phyloP scores from a whole-genome alignment of 352 stramenopile species.

The Globisporangium cederbergense region DNA sequence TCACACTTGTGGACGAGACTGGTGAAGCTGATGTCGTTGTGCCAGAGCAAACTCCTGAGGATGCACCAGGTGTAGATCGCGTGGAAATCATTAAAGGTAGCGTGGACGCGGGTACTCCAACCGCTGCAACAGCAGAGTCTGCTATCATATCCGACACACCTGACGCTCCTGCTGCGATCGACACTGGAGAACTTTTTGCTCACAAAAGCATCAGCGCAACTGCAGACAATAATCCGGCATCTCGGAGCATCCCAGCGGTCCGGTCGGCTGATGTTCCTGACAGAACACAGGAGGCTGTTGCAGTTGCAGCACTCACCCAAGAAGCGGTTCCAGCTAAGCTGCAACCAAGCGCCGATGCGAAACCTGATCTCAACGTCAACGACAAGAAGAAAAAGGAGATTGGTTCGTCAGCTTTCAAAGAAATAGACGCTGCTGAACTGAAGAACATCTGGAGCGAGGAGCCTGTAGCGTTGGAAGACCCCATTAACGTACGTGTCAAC shows the following conservation, averaged over 20 bases:
- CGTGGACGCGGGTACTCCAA: background rate
- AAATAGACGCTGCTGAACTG: background rate
- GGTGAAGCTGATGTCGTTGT: background rate
- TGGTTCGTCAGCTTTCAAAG: background rate
- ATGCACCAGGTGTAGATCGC: background rate
- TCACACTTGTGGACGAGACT: background rate
- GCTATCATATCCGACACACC: background rate
- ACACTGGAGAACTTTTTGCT: background rate
- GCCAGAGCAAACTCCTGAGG: background rate
- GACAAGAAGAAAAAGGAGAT: background rate
- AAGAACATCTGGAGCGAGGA: constrained; percentile 17
- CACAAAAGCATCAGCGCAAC: too few relatives aligned
- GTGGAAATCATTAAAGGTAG: background rate
- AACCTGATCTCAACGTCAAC: background rate
- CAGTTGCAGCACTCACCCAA: background rate
- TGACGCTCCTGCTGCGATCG: background rate
- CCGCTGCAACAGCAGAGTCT: background rate
- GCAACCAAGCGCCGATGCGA: background rate
- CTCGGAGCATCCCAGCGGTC: background rate
- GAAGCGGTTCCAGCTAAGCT: background rate
- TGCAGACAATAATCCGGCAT: background rate
- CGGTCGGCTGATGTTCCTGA: background rate
- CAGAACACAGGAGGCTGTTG: too few relatives aligned
- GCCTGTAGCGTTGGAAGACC: constrained; percentile 9
- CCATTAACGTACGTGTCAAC: constrained; percentile 20